Evolutionary conservation across 176 grass and related monocot species (phyloP), one percentile per base, ranked within the genome.

Genomic region (Alloteropsis semialata): DNA sequence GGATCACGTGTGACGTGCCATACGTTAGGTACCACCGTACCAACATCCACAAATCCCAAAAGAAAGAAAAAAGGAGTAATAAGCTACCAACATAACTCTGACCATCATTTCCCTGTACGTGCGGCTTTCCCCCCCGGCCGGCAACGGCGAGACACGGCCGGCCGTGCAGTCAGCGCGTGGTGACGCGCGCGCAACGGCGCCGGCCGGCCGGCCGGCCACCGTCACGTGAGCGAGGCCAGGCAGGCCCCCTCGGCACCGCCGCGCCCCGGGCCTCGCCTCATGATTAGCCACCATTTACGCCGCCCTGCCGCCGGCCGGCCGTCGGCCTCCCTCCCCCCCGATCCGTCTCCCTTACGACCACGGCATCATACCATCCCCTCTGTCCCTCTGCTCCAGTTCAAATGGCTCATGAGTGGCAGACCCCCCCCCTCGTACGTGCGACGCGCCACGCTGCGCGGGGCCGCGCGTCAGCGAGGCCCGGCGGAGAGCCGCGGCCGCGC

Each of bases 261-360:
- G 66, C 65, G 61, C 43, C 32, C 78, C 89, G 55, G 54, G 80
- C 87, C 90, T 85, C 90, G 80, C 87, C 90, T 85, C 90, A 89
- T 89, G 84, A 94, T 92, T 91, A 88, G 94, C 66, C 83, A 93
- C 81, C 94, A 93, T 96, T 96, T 89, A 96, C 81, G 86, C 79
- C 79, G 60, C 77, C 70, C 73, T 70, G 65, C 85, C 79, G 55
- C 33, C 27, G 18, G 27, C 44, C 73, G 22, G 43, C 55, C 46
- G 43, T 41, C 46, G 49, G 17, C 21, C 3, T 2, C 32, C 32
- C 74, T 1, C 46, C 29, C 53, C 24, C 4, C 65, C 78, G 8
- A 8, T 19, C 32, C 51, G 17, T n/a, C 17, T 22, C 39, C 12
- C 42, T 21, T 45, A 1, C 19, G 16, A 38, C 72, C 49, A 76